Evolutionary conservation across 495 filamentous ascomycete genomes (phyloP), one percentile per base, ranked within the genome.

Genomic region (Penicillium manginii): DNA sequence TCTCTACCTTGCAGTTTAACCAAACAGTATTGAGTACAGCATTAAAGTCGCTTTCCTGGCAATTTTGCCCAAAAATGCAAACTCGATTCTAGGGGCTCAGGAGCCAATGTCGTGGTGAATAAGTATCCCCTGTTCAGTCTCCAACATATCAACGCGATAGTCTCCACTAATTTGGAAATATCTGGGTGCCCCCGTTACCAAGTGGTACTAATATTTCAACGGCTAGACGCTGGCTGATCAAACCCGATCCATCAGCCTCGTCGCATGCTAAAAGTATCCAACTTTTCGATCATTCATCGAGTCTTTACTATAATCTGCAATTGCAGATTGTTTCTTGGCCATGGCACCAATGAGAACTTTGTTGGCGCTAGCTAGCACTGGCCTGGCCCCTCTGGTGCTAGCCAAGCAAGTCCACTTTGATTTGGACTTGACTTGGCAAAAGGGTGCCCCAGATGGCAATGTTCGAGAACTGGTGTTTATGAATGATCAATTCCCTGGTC

Each of bases 401-500:
- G 63, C 66, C 6, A 66, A 65, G 18, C 56, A 61, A 26, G 66
- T 75, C 14, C 55, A 73, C 14, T 72, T 68, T 26, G 61, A 71
- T 17, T 40, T 72, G 32, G 55, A 66, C 33, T 58, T 80, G 15
- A 80, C 76, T 29, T 78, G 75, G 77, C 71, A 74, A 29, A 64
- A 60, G 4, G 62, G 71, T 21, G 63, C 73, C 0, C 77, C 78
- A 2, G 67, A 79, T 69, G 78, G 79, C 49, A 60, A 70, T 31
- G 42, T 56, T 22, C 61, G 78, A 23, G 63, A 81, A 8, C 73
- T 84, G 46, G 73, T 86, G 6, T 79, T 87, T 32, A 78, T 85
- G 57, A 87, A 86, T 65, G 81, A 79, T 15, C 77, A 82, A 17
- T 86, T 80, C 48, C 84, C 84, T 0, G 84, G 82, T 0, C 84